These are phyloP conservation scores for Neurospora sp. DNA, from an alignment of 2,329 filamentous ascomycete species.

Conservation along the genomic window DNA sequence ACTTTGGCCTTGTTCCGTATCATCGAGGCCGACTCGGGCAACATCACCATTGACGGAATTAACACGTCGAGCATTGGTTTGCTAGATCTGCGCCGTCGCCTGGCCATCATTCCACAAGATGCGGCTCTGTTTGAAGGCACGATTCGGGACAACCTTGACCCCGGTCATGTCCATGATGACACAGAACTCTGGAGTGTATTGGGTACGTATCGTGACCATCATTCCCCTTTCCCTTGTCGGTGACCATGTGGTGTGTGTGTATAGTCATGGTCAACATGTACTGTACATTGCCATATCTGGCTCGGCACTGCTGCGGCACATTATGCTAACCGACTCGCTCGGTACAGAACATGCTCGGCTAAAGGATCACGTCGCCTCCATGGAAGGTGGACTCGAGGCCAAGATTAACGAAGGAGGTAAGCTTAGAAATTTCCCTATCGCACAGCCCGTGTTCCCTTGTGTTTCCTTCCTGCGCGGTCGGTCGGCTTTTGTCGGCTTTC, in stretches of 20 bases:
- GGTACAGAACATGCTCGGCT: conserved; percentile 76
- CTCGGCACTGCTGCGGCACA: conserved; percentile 13
- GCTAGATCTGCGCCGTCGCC: conserved; percentile 73
- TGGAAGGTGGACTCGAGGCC: conserved; percentile 86
- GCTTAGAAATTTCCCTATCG: conserved; percentile 27
- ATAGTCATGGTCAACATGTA: neutral
- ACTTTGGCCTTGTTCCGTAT: conserved; percentile 91
- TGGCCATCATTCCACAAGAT: conserved; percentile 97
- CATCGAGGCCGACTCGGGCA: conserved; percentile 75
- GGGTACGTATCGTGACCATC: conserved; percentile 45
- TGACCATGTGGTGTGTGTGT: neutral
- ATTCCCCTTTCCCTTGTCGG: neutral
- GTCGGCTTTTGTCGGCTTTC: conserved; percentile 21
- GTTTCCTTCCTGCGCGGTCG: conserved; percentile 4
- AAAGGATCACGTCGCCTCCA: conserved; percentile 76
- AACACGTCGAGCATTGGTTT: conserved; percentile 88
- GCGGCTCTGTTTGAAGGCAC: conserved; percentile 69
- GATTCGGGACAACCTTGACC: conserved; percentile 90
- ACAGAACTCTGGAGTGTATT: conserved; percentile 95
- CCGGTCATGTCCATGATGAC: conserved; percentile 89
- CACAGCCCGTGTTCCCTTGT: conserved; percentile 3
- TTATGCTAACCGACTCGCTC: conserved; percentile 27
- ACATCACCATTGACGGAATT: conserved; percentile 80
- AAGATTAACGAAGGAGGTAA: conserved; percentile 87
- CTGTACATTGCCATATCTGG: neutral